Base-by-base conservation (phyloP, 2,329 filamentous ascomycete genomes). In the Xylariaceae sp. region DNA sequence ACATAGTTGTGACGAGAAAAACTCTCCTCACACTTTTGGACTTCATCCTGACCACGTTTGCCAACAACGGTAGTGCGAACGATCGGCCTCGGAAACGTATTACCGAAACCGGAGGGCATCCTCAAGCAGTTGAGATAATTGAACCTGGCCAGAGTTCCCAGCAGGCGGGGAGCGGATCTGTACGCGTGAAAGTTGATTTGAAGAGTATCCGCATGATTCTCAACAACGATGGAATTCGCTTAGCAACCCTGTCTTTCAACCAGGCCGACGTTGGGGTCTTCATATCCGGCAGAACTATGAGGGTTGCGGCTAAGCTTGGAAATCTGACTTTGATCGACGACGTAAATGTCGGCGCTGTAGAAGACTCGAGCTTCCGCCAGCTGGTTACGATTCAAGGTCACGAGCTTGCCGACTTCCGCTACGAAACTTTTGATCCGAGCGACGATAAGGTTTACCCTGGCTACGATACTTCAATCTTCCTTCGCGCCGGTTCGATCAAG, bases 351-450 rank as follows among this genome's bases (percentile, higher is more conserved):
- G 94, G 92, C 21, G 91, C 95, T 0, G 83, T 89, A 0, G 85
- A 87, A 61, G 80, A 87, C 26, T 96, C 92, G 0, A 83, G 86
- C 41, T 78, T 97, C 21, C 86, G 94, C 37, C 86, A 92, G 61
- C 80, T 99, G 19, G 85, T 99, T 39, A 92, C 91, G 0, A 99
- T 99, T 29, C 88, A 99, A 70, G 95, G 95, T 10, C 86, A 97
- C 52, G 92, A 97, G 56, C 80, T 99, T 16, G 92, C 92, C 1
- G 94, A 99, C 69, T 97, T 99, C 76, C 88, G 89, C 51, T 99
- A 99, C 65, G 90, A 99, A 71, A 99, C 94, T 0, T 99, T 95
- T 63, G 91, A 97, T 68, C 71, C 86, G 0, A 79, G 80, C 19
- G 84, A 85, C 53, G 64, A 70, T 2, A 81, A 87, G 49, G 79